These are phyloP conservation scores for Ganoderma leucocontextum DNA, from an alignment of 1,284 basidiomycete genomes.

Conservation along the genomic window DNA sequence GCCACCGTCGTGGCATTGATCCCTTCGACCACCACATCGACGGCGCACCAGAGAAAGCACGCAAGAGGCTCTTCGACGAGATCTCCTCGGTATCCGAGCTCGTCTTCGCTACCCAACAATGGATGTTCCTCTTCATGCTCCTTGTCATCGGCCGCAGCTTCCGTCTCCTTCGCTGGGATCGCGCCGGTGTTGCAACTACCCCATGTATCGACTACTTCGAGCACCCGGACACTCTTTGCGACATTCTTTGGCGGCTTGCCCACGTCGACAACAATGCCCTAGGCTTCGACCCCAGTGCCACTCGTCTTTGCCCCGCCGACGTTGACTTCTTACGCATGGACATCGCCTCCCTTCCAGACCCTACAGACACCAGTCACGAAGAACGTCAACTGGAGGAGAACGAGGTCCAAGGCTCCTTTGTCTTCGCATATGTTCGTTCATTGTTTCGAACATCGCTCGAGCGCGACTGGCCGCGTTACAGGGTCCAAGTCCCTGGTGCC, in stretches of 20 bases:
- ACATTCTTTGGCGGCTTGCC: conserved; percentile 19
- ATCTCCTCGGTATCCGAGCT: background rate
- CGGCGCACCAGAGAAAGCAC: background rate
- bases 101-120: conserved; percentile 13
- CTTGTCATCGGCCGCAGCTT: conserved; percentile 10
- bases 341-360: background rate
- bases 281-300: conserved; percentile 19
- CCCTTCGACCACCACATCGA: background rate
- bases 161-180: conserved; percentile 19
- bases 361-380: background rate
- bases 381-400: conserved; percentile 1
- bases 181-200: conserved; percentile 16
- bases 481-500: background rate
- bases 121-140: conserved; percentile 16
- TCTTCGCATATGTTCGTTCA: conserved; percentile 5
- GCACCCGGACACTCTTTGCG: conserved; percentile 10
- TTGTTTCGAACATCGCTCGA: background rate
- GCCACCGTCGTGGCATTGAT: background rate
- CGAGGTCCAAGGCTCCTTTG: background rate
- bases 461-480: conserved; percentile 13
- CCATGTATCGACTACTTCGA: conserved; percentile 16
- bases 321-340: conserved; percentile 16
- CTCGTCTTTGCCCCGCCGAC: background rate
- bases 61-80: background rate
- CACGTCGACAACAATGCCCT: conserved; percentile 2